Evolutionary conservation across 306 rosid species (phyloP).

Genomic region (Cicer judaicum): DNA sequence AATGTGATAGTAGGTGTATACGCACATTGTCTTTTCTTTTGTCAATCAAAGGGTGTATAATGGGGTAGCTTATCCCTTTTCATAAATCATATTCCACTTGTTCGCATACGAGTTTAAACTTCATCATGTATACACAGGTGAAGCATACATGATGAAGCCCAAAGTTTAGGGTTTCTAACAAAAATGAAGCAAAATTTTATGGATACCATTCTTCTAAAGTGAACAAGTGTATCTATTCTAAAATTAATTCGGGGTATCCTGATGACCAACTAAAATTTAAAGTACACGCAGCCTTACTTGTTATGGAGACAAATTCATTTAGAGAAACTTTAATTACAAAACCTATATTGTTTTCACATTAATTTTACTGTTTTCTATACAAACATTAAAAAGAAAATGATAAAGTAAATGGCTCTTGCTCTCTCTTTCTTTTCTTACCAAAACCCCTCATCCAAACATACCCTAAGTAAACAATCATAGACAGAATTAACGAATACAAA

Average conservation of each 20-base stretch:
- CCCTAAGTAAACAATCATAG: not conserved
- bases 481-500: slow-evolving; percentile 10
- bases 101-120: not conserved
- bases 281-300: slow-evolving; percentile 7
- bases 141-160: not conserved
- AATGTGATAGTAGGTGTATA: slow-evolving; percentile 6
- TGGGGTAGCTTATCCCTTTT: not conserved
- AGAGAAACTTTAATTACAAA: slow-evolving; percentile 4
- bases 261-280: too few species aligned
- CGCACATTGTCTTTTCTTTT: not conserved
- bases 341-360: not conserved
- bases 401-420: slow-evolving; percentile 9
- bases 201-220: not conserved
- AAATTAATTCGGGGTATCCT: too few species aligned
- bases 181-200: not conserved
- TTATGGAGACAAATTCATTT: slow-evolving; percentile 4
- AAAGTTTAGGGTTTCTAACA: not conserved
- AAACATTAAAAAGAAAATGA: not conserved
- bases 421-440: not conserved
- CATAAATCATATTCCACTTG: not conserved
- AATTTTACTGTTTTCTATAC: not conserved
- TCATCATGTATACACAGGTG: not conserved
- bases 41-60: slow-evolving; percentile 2
- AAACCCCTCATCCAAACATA: not conserved
- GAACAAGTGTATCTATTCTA: not conserved